Percentiles rank a stretch among this genome's conserved stretches.
phyloP scores from a whole-genome alignment of 2,329 filamentous ascomycete species.

The Beauveria brongniartii region DNA sequence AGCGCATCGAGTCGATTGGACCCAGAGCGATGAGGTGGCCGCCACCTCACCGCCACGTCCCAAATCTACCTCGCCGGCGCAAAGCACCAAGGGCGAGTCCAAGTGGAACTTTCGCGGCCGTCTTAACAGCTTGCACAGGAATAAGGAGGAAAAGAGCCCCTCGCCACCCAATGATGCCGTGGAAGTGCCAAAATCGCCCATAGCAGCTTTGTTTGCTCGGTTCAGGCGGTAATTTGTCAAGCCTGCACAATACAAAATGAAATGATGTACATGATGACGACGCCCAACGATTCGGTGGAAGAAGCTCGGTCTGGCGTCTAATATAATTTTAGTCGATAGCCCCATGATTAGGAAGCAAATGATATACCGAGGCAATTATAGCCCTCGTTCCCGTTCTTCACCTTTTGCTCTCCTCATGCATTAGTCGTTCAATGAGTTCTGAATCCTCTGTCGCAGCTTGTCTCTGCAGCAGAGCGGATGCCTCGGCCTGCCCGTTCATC shows the following conservation, averaged over 20 bases:
- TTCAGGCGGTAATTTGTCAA: constrained; percentile 30
- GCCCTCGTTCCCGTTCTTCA: neutral
- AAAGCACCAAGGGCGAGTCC: constrained; percentile 33
- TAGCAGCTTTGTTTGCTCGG: constrained; percentile 32
- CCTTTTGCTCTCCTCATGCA: constrained; percentile 36
- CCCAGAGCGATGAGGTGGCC: constrained; percentile 44
- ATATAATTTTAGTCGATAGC: constrained; percentile 10
- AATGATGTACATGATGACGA: constrained; percentile 10
- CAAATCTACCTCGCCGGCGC: neutral
- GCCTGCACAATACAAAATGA: neutral
- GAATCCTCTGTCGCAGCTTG: constrained; percentile 40
- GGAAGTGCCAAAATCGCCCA: constrained; percentile 25
- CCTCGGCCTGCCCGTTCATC: constrained; percentile 30
- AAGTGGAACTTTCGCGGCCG: constrained; percentile 40
- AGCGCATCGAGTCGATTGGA: constrained; percentile 47
- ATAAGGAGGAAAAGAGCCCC: constrained; percentile 19
- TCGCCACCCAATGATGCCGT: constrained; percentile 4
- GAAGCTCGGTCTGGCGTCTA: neutral
- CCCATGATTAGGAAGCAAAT: constrained; percentile 1
- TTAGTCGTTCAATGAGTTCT: constrained; percentile 39
- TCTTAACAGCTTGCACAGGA: constrained; percentile 27
- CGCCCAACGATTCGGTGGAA: neutral
- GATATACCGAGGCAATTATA: neutral
- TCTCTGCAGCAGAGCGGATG: constrained; percentile 32
- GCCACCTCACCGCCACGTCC: neutral